Evolutionary conservation across 1,284 basidiomycete species (phyloP).

Genomic region (Boletus sp.): DNA sequence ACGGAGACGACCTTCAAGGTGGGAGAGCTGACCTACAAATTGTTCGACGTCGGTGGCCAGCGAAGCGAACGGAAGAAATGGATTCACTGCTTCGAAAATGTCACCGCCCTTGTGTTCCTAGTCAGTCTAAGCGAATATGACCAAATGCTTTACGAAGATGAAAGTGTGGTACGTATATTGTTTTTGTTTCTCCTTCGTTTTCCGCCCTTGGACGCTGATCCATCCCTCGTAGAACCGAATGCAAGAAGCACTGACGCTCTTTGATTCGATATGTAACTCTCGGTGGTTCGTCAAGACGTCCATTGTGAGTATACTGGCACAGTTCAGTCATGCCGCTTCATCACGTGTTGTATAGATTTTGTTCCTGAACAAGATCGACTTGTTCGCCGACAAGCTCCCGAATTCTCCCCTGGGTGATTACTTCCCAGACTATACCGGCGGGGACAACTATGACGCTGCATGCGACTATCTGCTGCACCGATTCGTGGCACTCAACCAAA

Average conservation of each 20-base stretch:
- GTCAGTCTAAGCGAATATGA: constrained; percentile 94
- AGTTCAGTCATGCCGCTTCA: neutral
- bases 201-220: constrained; percentile 13
- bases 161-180: constrained; percentile 71
- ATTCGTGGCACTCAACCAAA: constrained; percentile 85
- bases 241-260: constrained; percentile 93
- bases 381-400: constrained; percentile 92
- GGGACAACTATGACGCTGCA: constrained; percentile 81
- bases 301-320: constrained; percentile 50
- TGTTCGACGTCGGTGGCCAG: constrained; percentile 96
- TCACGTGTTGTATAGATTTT: constrained; percentile 51
- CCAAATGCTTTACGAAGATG: constrained; percentile 91
- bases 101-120: constrained; percentile 92
- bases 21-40: constrained; percentile 86
- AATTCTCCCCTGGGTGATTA: constrained; percentile 83
- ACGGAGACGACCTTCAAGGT: constrained; percentile 94
- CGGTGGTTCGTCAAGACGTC: constrained; percentile 91
- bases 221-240: constrained; percentile 74
- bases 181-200: constrained; percentile 1
- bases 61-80: constrained; percentile 92
- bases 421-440: constrained; percentile 83
- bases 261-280: constrained; percentile 96
- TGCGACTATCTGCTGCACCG: constrained; percentile 84
- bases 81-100: constrained; percentile 97
- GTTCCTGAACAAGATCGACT: constrained; percentile 95